A percentile compares a stretch with the other conserved stretches of the same genome.
Evolutionary conservation across 1,284 basidiomycete species (phyloP).

Genomic region (Pholiota adiposa): DNA sequence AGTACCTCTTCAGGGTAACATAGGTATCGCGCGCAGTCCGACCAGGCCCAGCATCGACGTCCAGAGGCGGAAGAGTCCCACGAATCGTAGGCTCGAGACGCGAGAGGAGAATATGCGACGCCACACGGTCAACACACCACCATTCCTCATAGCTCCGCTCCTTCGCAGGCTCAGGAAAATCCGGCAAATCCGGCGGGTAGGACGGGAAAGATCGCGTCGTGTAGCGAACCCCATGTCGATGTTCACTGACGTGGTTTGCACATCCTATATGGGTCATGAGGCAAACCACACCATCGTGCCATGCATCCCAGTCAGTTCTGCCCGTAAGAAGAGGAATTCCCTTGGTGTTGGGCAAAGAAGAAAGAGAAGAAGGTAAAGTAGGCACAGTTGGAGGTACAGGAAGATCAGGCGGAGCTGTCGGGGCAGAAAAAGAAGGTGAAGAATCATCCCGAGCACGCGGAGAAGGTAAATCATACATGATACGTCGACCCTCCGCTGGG

Average conservation of each 20-base stretch:
- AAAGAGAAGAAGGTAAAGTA: background rate
- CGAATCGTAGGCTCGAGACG: background rate
- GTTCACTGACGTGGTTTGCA: background rate
- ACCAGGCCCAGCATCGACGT: background rate
- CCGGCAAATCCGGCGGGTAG: background rate
- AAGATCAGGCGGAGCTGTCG: background rate
- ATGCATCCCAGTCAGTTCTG: background rate
- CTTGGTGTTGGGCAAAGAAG: background rate
- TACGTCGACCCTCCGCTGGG: too few species aligned
- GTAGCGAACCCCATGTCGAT: background rate
- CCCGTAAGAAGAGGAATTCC: background rate
- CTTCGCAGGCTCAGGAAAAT: background rate
- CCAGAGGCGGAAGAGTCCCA: background rate
- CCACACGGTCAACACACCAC: background rate
- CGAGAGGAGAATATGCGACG: background rate
- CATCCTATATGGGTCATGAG: background rate
- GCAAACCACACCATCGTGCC: background rate
- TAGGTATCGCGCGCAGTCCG: background rate
- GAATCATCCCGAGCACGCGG: too few species aligned
- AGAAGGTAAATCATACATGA: too few species aligned
- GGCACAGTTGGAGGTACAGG: background rate
- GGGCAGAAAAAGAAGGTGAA: background rate
- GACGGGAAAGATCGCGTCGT: background rate
- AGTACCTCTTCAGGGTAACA: background rate
- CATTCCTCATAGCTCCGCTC: background rate